Evolutionary conservation across 2,329 filamentous ascomycete species (phyloP), one percentile per base, ranked within the genome.

Genomic region (Verticillium alfalfae): DNA sequence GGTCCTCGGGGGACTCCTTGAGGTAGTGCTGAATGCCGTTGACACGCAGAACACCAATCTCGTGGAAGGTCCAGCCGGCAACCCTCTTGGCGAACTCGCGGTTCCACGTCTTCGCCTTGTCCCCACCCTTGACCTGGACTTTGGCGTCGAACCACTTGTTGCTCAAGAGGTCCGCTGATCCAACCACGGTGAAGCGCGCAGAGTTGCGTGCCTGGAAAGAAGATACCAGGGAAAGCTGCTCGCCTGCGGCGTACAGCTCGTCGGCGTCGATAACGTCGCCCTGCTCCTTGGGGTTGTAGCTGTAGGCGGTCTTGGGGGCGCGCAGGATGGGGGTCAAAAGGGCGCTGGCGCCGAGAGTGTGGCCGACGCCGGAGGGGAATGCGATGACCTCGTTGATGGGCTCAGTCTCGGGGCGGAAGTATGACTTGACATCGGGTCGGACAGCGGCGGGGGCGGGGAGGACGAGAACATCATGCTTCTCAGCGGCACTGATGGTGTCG

Each of bases 11-110:
- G n/a, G 76, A 80, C 67, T 84, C 85, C 67, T 86, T 76, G 60
- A 88, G 78, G 71, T 88, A 88, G 78, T 99, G 95, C 78, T 93
- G 85, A 66, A 98, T 84, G 70, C 84, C 86, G 73, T 92, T 92
- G 69, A 96, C 91, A 69, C 90, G 89, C 68, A 99, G 75, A 12
- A 99, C 92, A 68, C 95, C 95, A 60, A 89, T 85, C 80, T 99
- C 95, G 78, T 96, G 88, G 82, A 99, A 99, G 0, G 93, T 87
- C 95, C 95, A 99, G n/a, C 86, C 90, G n/a, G 90, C 88, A 61
- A 99, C 76, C 70, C 90, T 87, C 77, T 90, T 89, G 22, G 91
- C 90, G 71, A 99, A 98, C 60, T 91, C 91, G 69, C 87, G 85
- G 79, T 99, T 99, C 68, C 84, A 84, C 13, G 91, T 89, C 73